A percentile compares a stretch with the other conserved stretches of the same genome.
phyloP scores from a whole-genome alignment of 208 protist genomes.

The Crithidia sp. region DNA sequence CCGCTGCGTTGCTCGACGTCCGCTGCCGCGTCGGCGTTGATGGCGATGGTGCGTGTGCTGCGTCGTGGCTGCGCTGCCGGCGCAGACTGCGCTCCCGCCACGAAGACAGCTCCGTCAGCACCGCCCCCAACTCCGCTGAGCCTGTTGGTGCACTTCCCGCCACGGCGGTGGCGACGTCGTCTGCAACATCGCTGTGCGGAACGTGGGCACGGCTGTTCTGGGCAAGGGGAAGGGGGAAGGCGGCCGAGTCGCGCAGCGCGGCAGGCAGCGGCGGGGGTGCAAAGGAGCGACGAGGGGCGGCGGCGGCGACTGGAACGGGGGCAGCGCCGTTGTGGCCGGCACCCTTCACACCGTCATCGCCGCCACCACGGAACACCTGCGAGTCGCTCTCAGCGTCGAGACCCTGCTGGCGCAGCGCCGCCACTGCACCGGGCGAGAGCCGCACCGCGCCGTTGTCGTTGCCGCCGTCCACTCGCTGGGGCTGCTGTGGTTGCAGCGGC shows the following conservation, averaged over 20 bases:
- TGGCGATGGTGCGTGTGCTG: too few species aligned
- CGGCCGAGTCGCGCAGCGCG: conserved; percentile 13
- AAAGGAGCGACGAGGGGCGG: conserved; percentile 3
- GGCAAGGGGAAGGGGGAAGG: too few species aligned
- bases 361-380: not conserved
- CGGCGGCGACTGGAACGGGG: not conserved
- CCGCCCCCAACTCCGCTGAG: conserved; percentile 15
- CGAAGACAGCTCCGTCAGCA: conserved; percentile 33
- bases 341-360: not conserved
- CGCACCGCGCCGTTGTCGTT: not conserved
- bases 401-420: conserved; percentile 32
- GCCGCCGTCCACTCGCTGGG: too few species aligned
- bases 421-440: conserved; percentile 25
- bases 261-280: conserved; percentile 25
- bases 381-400: not conserved
- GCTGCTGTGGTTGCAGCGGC: too few species aligned
- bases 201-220: too few species aligned
- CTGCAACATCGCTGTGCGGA: too few species aligned
- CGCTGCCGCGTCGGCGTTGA: too few species aligned
- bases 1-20: too few species aligned
- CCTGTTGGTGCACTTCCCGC: not conserved
- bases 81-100: conserved; percentile 35
- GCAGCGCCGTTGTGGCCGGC: too few species aligned
- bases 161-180: not conserved
- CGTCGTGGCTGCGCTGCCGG: conserved; percentile 12